Evolutionary conservation across 129 eudicot species (phyloP), one percentile per base, ranked within the genome.

Genomic region (Centaurea solstitialis): DNA sequence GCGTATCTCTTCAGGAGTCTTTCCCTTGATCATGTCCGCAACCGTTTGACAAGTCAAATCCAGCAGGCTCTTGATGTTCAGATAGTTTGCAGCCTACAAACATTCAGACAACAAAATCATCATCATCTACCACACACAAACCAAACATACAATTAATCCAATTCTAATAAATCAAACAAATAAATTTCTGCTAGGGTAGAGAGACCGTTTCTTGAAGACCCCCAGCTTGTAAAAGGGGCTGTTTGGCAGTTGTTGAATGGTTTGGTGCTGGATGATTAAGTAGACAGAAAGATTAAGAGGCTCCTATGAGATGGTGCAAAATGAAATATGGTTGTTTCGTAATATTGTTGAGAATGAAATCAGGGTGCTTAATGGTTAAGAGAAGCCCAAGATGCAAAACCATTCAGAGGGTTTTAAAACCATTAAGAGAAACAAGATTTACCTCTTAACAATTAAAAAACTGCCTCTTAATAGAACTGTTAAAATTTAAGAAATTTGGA

Each of bases 1-100:
- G 81, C 94, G 86, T 10, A 93, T 93, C 85, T 93, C 98, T 82
- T 93, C 97, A 0, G 93, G 94, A 1, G 94, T 85, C 85, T 90
- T 92, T 1, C 97, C 97, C 86, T 92, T 90, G 78, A 92, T 88
- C 94, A 90, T 92, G 77, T 90, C 93, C 0, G 92, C 97, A 10
- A 92, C 92, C 9, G 93, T 88, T 85, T 92, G 94, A 78, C 94
- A 88, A 13, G 97, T 92, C 72, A 92, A 72, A 76, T 90, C 93
- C 61, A 90, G 76, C 70, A 92, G 79, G 82, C 90, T 83, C 88
- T 90, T 92, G 81, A 92, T 90, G 77, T 92, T 86, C 76, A 92
- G 84, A 65, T 92, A 92, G 82, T 92, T 90, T 20, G 97, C 97
- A 75, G 97, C 97, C 97, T 24, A 61, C 30, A 28, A 37, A 64